Evolutionary conservation across 768 basidiomycete species (phyloP).

Genomic region (Neoboletus magnificus): DNA sequence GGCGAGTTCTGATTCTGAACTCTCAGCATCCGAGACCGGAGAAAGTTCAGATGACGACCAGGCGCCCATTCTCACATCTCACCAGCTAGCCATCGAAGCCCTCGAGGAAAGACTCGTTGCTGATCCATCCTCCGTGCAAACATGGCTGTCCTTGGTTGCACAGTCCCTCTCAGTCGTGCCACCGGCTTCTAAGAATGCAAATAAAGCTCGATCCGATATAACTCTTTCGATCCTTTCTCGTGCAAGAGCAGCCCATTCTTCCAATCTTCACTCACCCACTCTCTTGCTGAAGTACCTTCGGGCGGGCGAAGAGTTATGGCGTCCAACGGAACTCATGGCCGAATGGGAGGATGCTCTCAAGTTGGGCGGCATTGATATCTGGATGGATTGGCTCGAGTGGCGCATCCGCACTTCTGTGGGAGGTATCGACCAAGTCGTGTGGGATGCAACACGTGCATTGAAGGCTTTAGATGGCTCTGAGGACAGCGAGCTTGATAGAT

Average conservation of each 20-base stretch:
- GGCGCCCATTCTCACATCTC: conserved; percentile 41
- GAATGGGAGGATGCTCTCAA: conserved; percentile 72
- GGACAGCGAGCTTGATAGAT: conserved; percentile 47
- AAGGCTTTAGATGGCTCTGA: conserved; percentile 39
- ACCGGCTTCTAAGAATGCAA: conserved; percentile 61
- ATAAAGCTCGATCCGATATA: conserved; percentile 67
- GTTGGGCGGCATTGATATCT: conserved; percentile 53
- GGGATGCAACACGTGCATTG: conserved; percentile 49
- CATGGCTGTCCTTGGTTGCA: conserved; percentile 64
- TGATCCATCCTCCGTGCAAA: conserved; percentile 50
- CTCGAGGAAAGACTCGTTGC: conserved; percentile 53
- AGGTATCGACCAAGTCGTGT: conserved; percentile 52
- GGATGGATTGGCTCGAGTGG: conserved; percentile 84
- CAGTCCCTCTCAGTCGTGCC: conserved; percentile 64
- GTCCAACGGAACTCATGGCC: conserved; percentile 44
- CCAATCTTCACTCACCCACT: conserved; percentile 45
- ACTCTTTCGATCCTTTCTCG: conserved; percentile 63
- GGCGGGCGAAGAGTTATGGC: conserved; percentile 73
- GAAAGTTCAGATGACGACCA: conserved; percentile 37
- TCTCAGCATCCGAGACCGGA: conserved; percentile 28
- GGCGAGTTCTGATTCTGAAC: conserved; percentile 34
- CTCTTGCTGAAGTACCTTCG: conserved; percentile 65
- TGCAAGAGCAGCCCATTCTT: conserved; percentile 55
- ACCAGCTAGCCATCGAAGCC: conserved; percentile 55
- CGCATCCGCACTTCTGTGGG: conserved; percentile 46